phyloP scores from a whole-genome alignment of 2,329 filamentous ascomycete genomes.

The Aspergillus felis region DNA sequence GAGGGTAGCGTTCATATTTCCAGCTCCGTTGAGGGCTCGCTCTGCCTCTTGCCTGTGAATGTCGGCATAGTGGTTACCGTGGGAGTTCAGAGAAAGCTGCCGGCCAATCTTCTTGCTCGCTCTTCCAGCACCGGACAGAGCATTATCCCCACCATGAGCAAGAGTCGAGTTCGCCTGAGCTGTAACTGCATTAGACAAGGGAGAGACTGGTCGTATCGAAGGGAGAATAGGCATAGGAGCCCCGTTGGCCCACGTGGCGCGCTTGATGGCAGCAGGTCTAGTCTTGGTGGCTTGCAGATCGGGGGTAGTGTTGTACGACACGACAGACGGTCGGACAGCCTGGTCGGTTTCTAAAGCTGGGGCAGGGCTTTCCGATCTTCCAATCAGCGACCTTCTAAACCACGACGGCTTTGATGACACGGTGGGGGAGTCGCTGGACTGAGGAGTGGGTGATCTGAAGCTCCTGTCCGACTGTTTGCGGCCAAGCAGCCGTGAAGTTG shows the following conservation, averaged over 20 bases:
- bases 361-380: constrained; percentile 67
- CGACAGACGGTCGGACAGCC: constrained; percentile 39
- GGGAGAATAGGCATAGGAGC: constrained; percentile 90
- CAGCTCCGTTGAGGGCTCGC: constrained; percentile 78
- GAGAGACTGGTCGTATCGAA: constrained; percentile 89
- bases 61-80: constrained; percentile 89
- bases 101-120: constrained; percentile 83
- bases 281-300: constrained; percentile 48
- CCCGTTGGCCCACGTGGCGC: constrained; percentile 90
- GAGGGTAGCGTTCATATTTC: constrained; percentile 68
- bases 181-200: constrained; percentile 88
- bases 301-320: constrained; percentile 38
- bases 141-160: constrained; percentile 48
- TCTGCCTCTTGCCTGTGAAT: constrained; percentile 88
- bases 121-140: constrained; percentile 53
- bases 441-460: constrained; percentile 59
- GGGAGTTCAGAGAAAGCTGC: constrained; percentile 87
- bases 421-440: constrained; percentile 54
- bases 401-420: constrained; percentile 83
- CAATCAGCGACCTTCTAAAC: constrained; percentile 94
- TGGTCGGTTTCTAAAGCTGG: constrained; percentile 45
- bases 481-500: constrained; percentile 75
- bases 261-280: constrained; percentile 65
- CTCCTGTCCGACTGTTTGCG: constrained; percentile 85
- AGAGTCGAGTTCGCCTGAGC: constrained; percentile 74